A percentile compares a stretch with the other conserved stretches of the same genome.
These are phyloP conservation scores for Backusella tarrabulga DNA, from an alignment of 192 early-diverging fungal genomes.

Conservation along the genomic window DNA sequence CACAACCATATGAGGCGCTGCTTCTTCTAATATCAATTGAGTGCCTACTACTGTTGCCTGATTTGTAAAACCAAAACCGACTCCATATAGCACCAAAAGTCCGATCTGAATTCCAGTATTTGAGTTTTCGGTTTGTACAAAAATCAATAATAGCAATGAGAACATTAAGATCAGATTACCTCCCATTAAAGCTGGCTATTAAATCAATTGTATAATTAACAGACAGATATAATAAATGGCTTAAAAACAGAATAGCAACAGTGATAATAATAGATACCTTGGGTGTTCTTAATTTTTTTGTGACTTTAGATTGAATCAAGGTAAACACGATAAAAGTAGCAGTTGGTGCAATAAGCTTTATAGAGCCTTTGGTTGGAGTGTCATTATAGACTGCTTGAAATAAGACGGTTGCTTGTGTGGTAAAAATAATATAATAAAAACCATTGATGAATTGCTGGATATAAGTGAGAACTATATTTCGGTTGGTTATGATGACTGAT, in stretches of 20 bases:
- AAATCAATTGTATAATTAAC: not conserved
- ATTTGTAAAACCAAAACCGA: not conserved
- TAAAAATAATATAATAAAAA: not conserved
- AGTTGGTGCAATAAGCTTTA: not conserved
- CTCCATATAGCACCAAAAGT: not conserved
- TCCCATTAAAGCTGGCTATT: not conserved
- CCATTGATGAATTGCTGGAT: not conserved
- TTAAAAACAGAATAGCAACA: not conserved
- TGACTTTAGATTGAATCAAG: not conserved
- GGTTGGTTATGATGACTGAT: not conserved
- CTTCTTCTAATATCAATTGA: not conserved
- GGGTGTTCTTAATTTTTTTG: not conserved
- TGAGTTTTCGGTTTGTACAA: not conserved
- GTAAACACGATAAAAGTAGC: not conserved
- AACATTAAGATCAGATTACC: not conserved
- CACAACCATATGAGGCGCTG: not conserved
- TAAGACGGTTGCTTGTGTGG: not conserved
- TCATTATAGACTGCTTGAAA: not conserved
- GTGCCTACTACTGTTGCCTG: not conserved
- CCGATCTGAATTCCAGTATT: not conserved
- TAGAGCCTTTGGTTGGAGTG: not conserved
- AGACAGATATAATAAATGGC: not conserved
- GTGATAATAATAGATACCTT: not conserved
- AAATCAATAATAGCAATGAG: not conserved
- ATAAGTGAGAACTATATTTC: not conserved